These are phyloP conservation scores for Arachis hypogaea DNA, from an alignment of 306 rosid species.

Conservation along the genomic window DNA sequence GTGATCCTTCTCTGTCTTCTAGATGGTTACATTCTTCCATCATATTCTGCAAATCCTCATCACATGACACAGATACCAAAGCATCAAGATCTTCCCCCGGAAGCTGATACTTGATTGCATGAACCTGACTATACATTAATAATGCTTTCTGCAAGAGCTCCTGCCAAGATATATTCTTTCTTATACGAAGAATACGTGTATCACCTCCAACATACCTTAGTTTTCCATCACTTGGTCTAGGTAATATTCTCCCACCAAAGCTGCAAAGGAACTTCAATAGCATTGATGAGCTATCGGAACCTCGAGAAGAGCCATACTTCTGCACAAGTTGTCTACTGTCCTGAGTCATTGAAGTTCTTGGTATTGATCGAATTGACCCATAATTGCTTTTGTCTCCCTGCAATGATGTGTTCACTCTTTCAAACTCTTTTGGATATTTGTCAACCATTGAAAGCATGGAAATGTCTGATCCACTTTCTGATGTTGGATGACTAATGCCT, in stretches of 20 bases:
- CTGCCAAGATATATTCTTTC: constrained; percentile 67
- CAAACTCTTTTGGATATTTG: constrained; percentile 53
- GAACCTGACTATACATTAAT: constrained; percentile 57
- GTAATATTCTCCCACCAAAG: constrained; percentile 77
- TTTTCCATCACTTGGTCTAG: constrained; percentile 78
- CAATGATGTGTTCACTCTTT: constrained; percentile 47
- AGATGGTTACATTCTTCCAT: constrained; percentile 69
- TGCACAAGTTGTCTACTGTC: constrained; percentile 44
- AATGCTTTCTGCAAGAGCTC: constrained; percentile 67
- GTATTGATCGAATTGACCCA: constrained; percentile 55
- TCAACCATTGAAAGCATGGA: constrained; percentile 52
- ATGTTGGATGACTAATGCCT: constrained; percentile 52
- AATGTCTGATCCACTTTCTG: constrained; percentile 55
- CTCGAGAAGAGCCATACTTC: constrained; percentile 51
- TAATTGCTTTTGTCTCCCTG: constrained; percentile 51
- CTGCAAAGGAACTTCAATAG: constrained; percentile 73
- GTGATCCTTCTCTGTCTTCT: constrained; percentile 51
- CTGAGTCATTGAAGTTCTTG: constrained; percentile 52
- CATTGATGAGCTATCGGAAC: constrained; percentile 53
- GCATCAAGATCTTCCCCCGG: constrained; percentile 96
- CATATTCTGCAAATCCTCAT: constrained; percentile 87
- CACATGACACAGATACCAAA: constrained; percentile 79
- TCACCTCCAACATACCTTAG: constrained; percentile 85
- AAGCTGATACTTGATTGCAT: constrained; percentile 75
- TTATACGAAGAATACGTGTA: constrained; percentile 67